Evolutionary conservation across 148 eudicot genomes (phyloP), one percentile per base, ranked within the genome.

Genomic region (Nepenthes mirabilis): DNA sequence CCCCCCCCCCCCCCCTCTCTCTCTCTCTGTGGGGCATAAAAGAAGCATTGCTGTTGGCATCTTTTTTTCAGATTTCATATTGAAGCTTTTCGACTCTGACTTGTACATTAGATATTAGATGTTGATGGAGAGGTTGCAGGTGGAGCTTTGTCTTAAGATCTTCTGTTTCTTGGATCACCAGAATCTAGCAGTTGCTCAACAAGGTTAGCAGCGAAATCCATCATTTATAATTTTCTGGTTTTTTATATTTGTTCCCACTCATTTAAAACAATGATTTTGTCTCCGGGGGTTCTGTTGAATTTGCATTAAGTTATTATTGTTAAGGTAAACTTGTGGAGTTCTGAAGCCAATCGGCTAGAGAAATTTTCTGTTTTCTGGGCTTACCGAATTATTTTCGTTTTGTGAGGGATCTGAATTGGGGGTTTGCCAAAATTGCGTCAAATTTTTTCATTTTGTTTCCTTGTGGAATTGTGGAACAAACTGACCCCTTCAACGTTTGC

Each of bases 161-260:
- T 90, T 90, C 62, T 68, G 70, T 58, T 69, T 71, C 62, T 79
- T 87, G 82, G 95, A 87, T 84, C 78, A 82, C 64, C 95, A 77
- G 36, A 82, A 73, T 75, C 74, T 90, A 35, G 84, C 95, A 14
- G 47, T 72, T 64, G 83, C 80, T 71, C 87, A 79, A 72, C 74
- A 75, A 75, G 97, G 97, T 90, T 14, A 60, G 73, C 58, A 60
- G 71, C 58, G 10, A 40, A 5, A 13, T 40, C n/a, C 11, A 3
- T 10, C 0, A 2, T 13, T 35, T 35, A 11, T 9, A 36, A 36
- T 12, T 62, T 35, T 33, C 49, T 47, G 1, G 14, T 45, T 66
- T 34, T 34, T 35, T 11, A 11, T 9, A 37, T 52, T 11, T 43
- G 1, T 43, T 34, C 34, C 2, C 36, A 33, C 33, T 14, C 9